Base-by-base conservation (phyloP, 1,284 basidiomycete genomes). In the Papiliotrema terrestris region DNA sequence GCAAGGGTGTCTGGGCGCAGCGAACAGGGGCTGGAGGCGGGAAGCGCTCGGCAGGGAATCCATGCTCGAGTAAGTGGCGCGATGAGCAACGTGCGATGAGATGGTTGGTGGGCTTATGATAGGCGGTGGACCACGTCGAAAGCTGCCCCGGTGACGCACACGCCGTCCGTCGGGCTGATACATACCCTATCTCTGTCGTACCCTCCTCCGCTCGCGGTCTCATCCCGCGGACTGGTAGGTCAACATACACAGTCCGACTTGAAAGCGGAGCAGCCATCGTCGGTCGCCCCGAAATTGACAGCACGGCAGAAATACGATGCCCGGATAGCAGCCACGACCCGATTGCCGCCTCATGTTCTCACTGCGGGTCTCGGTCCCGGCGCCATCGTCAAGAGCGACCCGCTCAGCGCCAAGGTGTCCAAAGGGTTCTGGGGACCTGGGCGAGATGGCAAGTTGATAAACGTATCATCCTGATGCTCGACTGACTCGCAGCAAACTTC, bases 391-490 rank as follows among this genome's bases (percentile, higher is more conserved):
- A 58, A 68, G 36, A 71, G 71, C 37, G 75, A 77, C 46, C 73
- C 75, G 1, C 58, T 75, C 44, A 68, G 56, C 13, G 75, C 73
- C 3, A 74, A 74, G 48, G 66, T 72, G 2, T 66, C 72, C 4
- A 74, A 74, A 48, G 75, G 75, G 0, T 74, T 68, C 55, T 74
- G 74, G 67, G 73, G 73, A 26, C 72, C 75, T 4, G 68, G 67
- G 0, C 54, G 65, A 46, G 68, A 73, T 61, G 65, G 71, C 72
- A 26, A 56, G 69, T 65, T 15, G 29, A 22, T 22, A 17, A 4
- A 19, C 8, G 17, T 15, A 29, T 13, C 35, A 8, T 22, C 20
- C 8, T 26, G 1, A 3, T 38, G 36, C 43, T 39, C n/a, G n/a
- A 41, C 45, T 54, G 46, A 57, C 45, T 8, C 22, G 4, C 39